Conservation (phyloP, 2,329 filamentous ascomycete species). For the Aspergillus tamarii region DNA sequence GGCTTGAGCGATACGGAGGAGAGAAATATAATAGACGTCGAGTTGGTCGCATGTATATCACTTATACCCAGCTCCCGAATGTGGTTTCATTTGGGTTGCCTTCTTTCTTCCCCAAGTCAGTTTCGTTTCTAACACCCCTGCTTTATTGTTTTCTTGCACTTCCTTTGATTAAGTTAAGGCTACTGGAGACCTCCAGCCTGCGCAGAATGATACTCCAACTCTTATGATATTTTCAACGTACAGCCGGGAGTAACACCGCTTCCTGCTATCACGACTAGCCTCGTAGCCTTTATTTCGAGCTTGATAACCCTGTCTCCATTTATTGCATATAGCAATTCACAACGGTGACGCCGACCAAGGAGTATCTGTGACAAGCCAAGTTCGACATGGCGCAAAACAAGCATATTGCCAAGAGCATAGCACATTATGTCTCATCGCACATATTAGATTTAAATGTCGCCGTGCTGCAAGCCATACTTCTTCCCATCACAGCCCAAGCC, state of each 20-base stretch:
- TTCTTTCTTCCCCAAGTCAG: background rate
- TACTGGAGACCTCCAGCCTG: too few species aligned
- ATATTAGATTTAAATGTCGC: background rate
- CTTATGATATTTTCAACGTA: background rate
- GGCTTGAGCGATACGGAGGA: constrained; percentile 3
- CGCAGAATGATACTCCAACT: background rate
- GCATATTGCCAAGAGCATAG: background rate
- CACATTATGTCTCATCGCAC: background rate
- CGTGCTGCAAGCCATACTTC: background rate
- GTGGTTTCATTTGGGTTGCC: background rate
- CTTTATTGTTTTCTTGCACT: background rate
- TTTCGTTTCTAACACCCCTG: background rate
- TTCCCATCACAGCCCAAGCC: background rate
- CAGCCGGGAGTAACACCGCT: background rate
- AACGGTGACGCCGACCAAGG: too few species aligned
- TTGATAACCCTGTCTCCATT: background rate
- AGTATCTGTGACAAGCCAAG: background rate
- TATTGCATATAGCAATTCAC: background rate
- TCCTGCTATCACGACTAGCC: background rate
- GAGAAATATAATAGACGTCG: background rate
- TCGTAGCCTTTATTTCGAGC: background rate
- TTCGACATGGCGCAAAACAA: background rate
- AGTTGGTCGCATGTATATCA: background rate
- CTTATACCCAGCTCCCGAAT: background rate
- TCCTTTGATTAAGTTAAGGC: background rate